These are phyloP conservation scores for Chalciporus sp. DNA, from an alignment of 1,284 basidiomycete genomes.

Conservation along the genomic window DNA sequence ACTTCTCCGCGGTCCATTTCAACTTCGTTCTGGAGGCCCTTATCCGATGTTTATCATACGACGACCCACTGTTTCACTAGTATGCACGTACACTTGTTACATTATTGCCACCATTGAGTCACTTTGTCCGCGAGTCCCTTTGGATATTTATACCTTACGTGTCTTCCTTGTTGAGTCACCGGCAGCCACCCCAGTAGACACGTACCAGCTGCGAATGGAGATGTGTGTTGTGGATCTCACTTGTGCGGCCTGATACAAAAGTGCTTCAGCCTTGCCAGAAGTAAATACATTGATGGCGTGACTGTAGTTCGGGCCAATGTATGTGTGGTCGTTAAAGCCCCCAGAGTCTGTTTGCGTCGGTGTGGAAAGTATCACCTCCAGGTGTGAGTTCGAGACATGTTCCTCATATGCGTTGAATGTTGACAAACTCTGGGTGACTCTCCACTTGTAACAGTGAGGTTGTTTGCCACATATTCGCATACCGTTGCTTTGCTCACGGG, in stretches of 20 bases:
- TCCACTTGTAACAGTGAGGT: too few relatives aligned
- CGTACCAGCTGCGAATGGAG: conserved; percentile 10
- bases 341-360: too few relatives aligned
- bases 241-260: too few relatives aligned
- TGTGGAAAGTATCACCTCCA: too few relatives aligned
- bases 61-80: conserved; percentile 23
- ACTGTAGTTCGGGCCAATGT: neutral
- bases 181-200: neutral
- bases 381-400: too few relatives aligned
- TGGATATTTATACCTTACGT: conserved; percentile 3
- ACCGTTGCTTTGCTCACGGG: too few relatives aligned
- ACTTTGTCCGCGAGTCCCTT: neutral
- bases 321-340: neutral
- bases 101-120: conserved; percentile 13
- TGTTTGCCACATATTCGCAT: too few relatives aligned
- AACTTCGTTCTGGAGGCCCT: conserved; percentile 11
- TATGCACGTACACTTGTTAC: conserved; percentile 17
- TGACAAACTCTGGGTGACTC: too few relatives aligned
- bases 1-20: neutral
- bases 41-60: conserved; percentile 29
- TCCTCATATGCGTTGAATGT: too few relatives aligned
- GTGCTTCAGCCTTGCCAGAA: too few relatives aligned
- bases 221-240: neutral
- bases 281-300: neutral
- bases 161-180: neutral